These are phyloP conservation scores for Ogataea wickerhamii DNA, from an alignment of 805 yeast genomes.

Conservation along the genomic window DNA sequence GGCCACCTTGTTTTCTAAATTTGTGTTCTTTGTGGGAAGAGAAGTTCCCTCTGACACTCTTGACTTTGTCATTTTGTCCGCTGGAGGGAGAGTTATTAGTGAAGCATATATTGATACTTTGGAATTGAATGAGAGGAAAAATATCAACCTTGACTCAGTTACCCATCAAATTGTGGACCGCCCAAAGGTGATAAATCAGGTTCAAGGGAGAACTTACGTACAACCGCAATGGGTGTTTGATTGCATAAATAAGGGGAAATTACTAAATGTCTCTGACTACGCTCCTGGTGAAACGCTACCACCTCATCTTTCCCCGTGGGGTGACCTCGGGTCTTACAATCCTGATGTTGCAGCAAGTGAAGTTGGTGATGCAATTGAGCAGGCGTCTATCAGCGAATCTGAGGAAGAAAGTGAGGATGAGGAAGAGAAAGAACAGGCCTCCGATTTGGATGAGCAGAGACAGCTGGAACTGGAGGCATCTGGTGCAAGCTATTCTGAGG, in stretches of 20 bases:
- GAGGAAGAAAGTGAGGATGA: constrained; percentile 51
- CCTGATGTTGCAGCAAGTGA: constrained; percentile 56
- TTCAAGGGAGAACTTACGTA: constrained; percentile 87
- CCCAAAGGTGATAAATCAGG: constrained; percentile 71
- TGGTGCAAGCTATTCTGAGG: constrained; percentile 75
- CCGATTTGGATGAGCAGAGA: constrained; percentile 54
- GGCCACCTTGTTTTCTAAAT: constrained; percentile 65
- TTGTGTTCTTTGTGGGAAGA: constrained; percentile 85
- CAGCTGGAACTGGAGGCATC: constrained; percentile 89
- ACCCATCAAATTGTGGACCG: constrained; percentile 96
- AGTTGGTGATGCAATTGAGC: constrained; percentile 47
- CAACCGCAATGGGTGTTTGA: constrained; percentile 99
- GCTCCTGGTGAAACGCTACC: constrained; percentile 95
- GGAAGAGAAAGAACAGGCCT: constrained; percentile 30
- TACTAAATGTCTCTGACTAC: constrained; percentile 75
- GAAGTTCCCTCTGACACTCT: constrained; percentile 91
- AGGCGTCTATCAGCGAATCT: constrained; percentile 49
- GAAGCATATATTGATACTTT: constrained; percentile 85
- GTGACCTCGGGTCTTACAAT: constrained; percentile 87
- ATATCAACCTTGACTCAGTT: constrained; percentile 59
- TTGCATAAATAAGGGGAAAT: constrained; percentile 70
- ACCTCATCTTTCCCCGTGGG: constrained; percentile 99
- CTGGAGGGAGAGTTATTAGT: constrained; percentile 82
- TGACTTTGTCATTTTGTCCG: constrained; percentile 80
- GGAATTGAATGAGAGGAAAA: constrained; percentile 41